Base-by-base conservation (phyloP, 176 grass and related monocot genomes). In the Triticum monococcum region DNA sequence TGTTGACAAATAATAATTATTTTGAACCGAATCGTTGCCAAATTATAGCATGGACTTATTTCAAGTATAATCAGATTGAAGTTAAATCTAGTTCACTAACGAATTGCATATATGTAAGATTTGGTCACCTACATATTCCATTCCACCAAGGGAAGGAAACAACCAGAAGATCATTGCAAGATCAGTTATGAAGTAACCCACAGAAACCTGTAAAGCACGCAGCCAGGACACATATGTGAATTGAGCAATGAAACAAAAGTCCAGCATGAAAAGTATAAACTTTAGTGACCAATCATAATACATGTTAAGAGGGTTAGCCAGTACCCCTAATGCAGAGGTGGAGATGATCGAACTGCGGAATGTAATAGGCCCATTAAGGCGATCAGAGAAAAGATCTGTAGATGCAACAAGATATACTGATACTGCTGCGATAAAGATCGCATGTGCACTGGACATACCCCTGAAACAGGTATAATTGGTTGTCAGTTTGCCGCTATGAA, bases 81-180 rank as follows among this genome's bases (percentile, higher is more conserved):
- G 13, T 40, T 83, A 74, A 74, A 79, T 75, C 18, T 76, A 87
- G 37, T 32, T 81, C 26, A 52, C 30, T 56, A 85, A 66, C 45
- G 52, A 60, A 56, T 24, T 31, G 37, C 33, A 77, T 84, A 76
- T 64, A 77, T 37, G 17, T 20, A 64, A 71, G 63, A 71, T 31
- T 79, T 81, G 28, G 65, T 4, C 63, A 93, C 92, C 85, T 88
- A 99, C 97, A 87, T 99, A 99, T 93, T 99, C 97, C 90, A 93
- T 92, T 93, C 94, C 97, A 70, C 97, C 97, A 71, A 99, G 94
- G 40, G 82, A 92, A 86, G 97, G 97, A 85, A 91, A 99, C 26
- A 92, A 82, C 97, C 94, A 96, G 83, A 94, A 90, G 78, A 99
- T 96, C 97, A 96, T 99, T 61, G 80, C 87, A 83, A 99, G 92